Conservation (phyloP, 2,329 filamentous ascomycete species). For the Talaromyces albobiverticillius region DNA sequence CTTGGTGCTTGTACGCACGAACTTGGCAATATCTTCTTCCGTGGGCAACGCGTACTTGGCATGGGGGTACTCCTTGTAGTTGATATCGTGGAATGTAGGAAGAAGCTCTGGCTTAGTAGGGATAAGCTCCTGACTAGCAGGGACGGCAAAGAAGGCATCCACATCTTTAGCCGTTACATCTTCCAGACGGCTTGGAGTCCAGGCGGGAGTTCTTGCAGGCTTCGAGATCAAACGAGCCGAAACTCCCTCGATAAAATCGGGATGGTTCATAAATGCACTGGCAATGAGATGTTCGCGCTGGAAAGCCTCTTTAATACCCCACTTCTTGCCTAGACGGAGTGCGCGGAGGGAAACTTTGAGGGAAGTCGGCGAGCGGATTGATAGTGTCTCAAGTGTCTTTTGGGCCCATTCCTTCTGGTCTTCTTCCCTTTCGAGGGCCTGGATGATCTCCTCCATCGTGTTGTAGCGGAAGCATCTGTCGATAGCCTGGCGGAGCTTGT, state of each 20-base stretch:
- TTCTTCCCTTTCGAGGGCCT: conserved; percentile 58
- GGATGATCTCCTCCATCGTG: conserved; percentile 67
- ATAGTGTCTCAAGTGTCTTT: conserved; percentile 71
- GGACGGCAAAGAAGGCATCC: conserved; percentile 65
- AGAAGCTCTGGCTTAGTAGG: conserved; percentile 40
- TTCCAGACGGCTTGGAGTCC: conserved; percentile 72
- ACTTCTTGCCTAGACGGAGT: conserved; percentile 70
- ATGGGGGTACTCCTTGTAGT: conserved; percentile 74
- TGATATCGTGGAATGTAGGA: conserved; percentile 56
- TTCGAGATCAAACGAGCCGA: conserved; percentile 73
- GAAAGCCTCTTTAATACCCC: conserved; percentile 85
- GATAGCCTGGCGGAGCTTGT: conserved; percentile 72
- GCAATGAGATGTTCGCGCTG: conserved; percentile 82
- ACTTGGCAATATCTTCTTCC: conserved; percentile 55
- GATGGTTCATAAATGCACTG: conserved; percentile 81
- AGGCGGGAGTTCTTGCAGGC: conserved; percentile 62
- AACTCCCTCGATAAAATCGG: conserved; percentile 92
- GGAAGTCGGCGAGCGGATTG: conserved; percentile 77
- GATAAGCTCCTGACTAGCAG: conserved; percentile 37
- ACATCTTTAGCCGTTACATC: conserved; percentile 61
- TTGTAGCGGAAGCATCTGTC: conserved; percentile 75
- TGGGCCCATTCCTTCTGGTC: conserved; percentile 70
- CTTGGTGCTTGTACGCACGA: conserved; percentile 44
- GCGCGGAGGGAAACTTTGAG: conserved; percentile 81
- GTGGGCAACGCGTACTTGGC: conserved; percentile 66